These are phyloP conservation scores for Akanthomyces uredinophilus DNA, from an alignment of 2,329 filamentous ascomycete genomes.

Conservation along the genomic window DNA sequence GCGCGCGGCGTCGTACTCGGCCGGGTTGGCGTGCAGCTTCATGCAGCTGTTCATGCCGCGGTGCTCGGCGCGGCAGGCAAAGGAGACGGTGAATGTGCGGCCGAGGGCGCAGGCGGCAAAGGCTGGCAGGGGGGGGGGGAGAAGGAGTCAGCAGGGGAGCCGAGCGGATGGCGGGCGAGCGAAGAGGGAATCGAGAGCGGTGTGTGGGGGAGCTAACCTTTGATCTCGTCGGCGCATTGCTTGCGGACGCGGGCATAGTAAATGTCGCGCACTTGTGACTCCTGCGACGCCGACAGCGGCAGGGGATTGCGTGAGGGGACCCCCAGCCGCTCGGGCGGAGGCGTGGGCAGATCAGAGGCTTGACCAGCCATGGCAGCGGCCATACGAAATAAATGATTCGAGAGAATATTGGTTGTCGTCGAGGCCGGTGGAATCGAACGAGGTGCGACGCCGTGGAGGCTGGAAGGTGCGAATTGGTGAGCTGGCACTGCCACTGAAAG, in stretches of 20 bases:
- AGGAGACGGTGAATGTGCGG: slow-evolving; percentile 82
- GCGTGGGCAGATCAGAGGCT: slow-evolving; percentile 15
- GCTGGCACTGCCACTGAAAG: background rate
- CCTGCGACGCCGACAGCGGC: slow-evolving; percentile 75
- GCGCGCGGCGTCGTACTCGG: slow-evolving; percentile 79
- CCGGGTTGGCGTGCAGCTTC: slow-evolving; percentile 76
- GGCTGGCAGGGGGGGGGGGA: slow-evolving; percentile 44
- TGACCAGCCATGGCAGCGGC: slow-evolving; percentile 30
- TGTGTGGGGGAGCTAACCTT: slow-evolving; percentile 45
- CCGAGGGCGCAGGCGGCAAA: slow-evolving; percentile 87
- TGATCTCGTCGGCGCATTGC: slow-evolving; percentile 72
- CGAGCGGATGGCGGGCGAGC: background rate
- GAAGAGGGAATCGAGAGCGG: slow-evolving; percentile 1
- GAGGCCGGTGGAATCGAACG: background rate
- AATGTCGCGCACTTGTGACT: slow-evolving; percentile 73
- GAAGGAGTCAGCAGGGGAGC: background rate
- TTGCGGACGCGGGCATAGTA: slow-evolving; percentile 75
- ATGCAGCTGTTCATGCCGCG: slow-evolving; percentile 92
- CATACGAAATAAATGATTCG: background rate
- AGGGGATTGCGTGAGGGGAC: slow-evolving; percentile 70
- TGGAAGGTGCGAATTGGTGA: background rate
- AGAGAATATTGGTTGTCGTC: background rate
- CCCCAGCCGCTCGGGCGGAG: slow-evolving; percentile 30
- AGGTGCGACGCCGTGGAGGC: background rate
- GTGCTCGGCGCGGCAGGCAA: slow-evolving; percentile 74